These are phyloP conservation scores for Vigna nakashimae DNA, from an alignment of 306 rosid species.

Conservation along the genomic window DNA sequence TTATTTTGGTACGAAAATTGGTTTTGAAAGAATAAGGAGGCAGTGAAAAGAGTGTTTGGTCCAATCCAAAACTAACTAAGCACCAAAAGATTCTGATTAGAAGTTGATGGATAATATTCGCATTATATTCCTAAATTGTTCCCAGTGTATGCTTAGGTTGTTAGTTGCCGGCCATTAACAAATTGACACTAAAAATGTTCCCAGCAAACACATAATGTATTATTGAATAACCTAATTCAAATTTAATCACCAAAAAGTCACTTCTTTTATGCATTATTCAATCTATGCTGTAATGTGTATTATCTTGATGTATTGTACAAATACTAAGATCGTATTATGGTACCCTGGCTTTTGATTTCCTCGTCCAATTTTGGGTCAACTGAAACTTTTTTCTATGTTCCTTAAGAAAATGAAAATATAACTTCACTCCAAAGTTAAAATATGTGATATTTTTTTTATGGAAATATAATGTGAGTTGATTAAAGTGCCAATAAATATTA, in stretches of 20 bases:
- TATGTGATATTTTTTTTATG: no score
- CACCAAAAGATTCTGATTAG: constrained; percentile 34
- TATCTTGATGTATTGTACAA: no score
- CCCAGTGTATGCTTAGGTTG: constrained; percentile 32
- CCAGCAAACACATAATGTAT: no score
- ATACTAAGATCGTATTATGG: no score
- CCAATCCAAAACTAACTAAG: no score
- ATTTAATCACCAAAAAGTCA: neutral
- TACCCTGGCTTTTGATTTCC: neutral
- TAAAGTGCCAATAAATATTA: no score
- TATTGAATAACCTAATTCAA: neutral
- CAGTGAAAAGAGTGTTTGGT: no score
- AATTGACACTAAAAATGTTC: neutral
- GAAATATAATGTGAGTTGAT: no score
- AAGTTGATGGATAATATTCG: constrained; percentile 33
- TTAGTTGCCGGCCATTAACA: constrained; percentile 30
- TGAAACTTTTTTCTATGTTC: neutral
- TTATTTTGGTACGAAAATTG: no score
- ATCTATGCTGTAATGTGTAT: no score
- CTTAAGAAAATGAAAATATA: neutral
- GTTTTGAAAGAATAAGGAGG: no score
- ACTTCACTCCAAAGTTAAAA: neutral
- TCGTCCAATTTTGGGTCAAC: constrained; percentile 6
- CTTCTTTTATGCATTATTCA: no score
- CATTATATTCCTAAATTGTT: neutral